phyloP scores from a whole-genome alignment of 768 basidiomycete species.

The Hericium erinaceus region DNA sequence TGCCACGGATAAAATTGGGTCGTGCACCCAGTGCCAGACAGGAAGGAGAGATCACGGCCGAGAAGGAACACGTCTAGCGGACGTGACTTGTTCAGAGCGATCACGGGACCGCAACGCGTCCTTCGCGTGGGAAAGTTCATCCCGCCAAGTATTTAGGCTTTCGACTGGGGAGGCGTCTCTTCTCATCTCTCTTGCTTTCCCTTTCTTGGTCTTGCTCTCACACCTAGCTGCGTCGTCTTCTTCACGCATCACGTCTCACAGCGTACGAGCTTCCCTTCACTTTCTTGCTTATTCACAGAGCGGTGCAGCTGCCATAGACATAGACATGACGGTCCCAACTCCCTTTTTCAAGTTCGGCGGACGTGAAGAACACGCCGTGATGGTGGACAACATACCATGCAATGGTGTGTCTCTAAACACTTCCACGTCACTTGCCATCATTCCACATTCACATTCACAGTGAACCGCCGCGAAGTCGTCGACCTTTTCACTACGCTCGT shows the following conservation, averaged over 20 bases:
- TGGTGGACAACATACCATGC: conserved; percentile 8
- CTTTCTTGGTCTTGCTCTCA: neutral
- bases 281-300: neutral
- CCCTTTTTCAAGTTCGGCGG: conserved; percentile 6
- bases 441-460: conserved; percentile 13
- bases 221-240: neutral
- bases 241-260: neutral
- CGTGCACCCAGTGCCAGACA: too few relatives aligned
- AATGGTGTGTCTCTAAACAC: conserved; percentile 5
- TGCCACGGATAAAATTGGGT: too few relatives aligned
- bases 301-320: neutral
- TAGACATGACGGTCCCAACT: neutral
- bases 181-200: neutral
- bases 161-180: neutral
- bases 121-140: neutral
- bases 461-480: conserved; percentile 37
- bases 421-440: neutral
- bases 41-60: too few relatives aligned
- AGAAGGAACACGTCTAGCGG: too few relatives aligned
- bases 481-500: conserved; percentile 49
- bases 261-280: neutral
- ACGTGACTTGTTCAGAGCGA: neutral
- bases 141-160: neutral
- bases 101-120: neutral
- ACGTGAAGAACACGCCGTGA: conserved; percentile 8